Evolutionary conservation across 106 monocot genomes (phyloP), one percentile per base, ranked within the genome.

Genomic region (Dioscorea dumetorum): DNA sequence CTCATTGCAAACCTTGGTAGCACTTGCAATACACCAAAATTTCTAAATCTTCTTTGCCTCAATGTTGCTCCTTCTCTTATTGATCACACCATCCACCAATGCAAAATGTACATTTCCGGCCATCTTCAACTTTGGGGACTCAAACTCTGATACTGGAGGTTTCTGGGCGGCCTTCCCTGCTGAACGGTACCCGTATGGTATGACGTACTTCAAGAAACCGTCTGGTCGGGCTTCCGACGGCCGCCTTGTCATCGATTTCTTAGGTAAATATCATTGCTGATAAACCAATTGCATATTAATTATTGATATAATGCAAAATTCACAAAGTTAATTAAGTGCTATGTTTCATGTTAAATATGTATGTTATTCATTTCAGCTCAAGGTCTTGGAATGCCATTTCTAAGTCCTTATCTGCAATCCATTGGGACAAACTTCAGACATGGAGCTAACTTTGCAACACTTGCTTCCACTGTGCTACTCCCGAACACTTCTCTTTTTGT

Each of bases 161-260:
- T 93, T 93, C 77, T 93, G 85, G 85, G 93, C 88, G 1, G 88
- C 88, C 12, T 93, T 93, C 66, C 93, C 93, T 18, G 80, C 81
- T 17, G 83, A 88, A 81, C 21, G 11, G 1, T 31, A 53, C 23
- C 93, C 93, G 10, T 83, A 79, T 57, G 88, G 93, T 48, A 86
- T 88, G 85, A 88, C 88, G 52, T 88, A 78, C 68, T 93, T 93
- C 69, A 73, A 78, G 60, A 73, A 18, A 34, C 93, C 88, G 0
- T n/a, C 66, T 4, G 85, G 93, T 67, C 78, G 86, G 10, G 93
- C 85, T 20, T 69, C 88, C 12, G 88, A 93, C 50, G 88, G 88
- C 16, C 66, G 93, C 49, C 79, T 86, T n/a, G 80, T 79, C 80
- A 66, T 92, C 59, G 91, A 92, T 69, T 92, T 92, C 83, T 67